These are phyloP conservation scores for Periconia digitata DNA, from an alignment of 2,329 filamentous ascomycete genomes.

Conservation along the genomic window DNA sequence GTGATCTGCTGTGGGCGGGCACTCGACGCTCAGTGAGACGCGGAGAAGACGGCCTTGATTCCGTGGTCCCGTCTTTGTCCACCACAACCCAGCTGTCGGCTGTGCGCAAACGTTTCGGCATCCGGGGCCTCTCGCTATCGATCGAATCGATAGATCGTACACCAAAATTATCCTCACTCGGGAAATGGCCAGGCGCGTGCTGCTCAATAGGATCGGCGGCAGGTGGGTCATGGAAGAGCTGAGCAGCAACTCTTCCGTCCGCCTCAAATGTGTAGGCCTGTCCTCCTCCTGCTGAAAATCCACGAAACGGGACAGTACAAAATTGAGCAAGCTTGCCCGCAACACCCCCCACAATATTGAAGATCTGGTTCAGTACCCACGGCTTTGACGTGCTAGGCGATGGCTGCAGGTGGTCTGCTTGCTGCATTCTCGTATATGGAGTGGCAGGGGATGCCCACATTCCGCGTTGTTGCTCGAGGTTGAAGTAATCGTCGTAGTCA, in stretches of 20 bases:
- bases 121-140: constrained; percentile 45
- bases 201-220: constrained; percentile 23
- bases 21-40: constrained; percentile 36
- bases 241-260: constrained; percentile 27
- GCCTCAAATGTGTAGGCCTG: constrained; percentile 64
- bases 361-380: constrained; percentile 45
- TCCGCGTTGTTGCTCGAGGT: constrained; percentile 38
- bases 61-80: constrained; percentile 51
- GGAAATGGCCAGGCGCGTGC: constrained; percentile 58
- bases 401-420: constrained; percentile 12
- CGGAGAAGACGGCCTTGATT: constrained; percentile 54
- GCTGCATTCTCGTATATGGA: constrained; percentile 18
- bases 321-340: constrained; percentile 84
- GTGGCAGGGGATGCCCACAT: constrained; percentile 37
- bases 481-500: constrained; percentile 47
- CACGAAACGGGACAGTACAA: constrained; percentile 73
- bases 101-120: constrained; percentile 52
- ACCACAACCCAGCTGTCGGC: constrained; percentile 52
- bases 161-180: constrained; percentile 50
- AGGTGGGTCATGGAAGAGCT: constrained; percentile 26
- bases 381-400: constrained; percentile 26
- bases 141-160: constrained; percentile 49
- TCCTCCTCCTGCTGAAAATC: constrained; percentile 86
- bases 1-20: constrained; percentile 24
- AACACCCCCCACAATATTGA: constrained; percentile 65